Evolutionary conservation across 2,329 filamentous ascomycete species (phyloP).

Genomic region (Stachybotrys chartarum): DNA sequence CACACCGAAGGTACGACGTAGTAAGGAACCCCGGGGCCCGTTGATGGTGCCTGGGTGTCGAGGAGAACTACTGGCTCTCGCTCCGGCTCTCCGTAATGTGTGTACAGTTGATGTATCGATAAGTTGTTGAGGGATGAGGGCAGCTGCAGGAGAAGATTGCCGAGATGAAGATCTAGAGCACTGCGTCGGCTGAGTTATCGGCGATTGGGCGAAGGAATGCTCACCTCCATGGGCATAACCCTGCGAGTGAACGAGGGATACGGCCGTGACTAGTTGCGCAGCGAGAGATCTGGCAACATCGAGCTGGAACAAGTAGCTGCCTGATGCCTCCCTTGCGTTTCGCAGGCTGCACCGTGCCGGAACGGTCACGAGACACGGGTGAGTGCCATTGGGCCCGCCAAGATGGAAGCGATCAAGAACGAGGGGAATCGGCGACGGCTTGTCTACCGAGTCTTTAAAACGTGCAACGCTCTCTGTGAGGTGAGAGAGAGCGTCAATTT

Average conservation of each 20-base stretch:
- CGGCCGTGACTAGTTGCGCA: slow-evolving; percentile 19
- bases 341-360: slow-evolving; percentile 17
- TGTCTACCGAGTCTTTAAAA: neutral
- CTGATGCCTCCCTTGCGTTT: slow-evolving; percentile 9
- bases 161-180: slow-evolving; percentile 20
- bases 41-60: slow-evolving; percentile 10
- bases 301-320: slow-evolving; percentile 13
- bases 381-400: slow-evolving; percentile 18
- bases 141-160: slow-evolving; percentile 24
- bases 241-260: slow-evolving; percentile 18
- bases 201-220: neutral
- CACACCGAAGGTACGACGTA: slow-evolving; percentile 22
- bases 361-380: slow-evolving; percentile 17
- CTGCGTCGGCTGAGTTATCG: neutral
- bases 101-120: slow-evolving; percentile 17
- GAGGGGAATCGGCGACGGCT: slow-evolving; percentile 6
- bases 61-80: slow-evolving; percentile 11
- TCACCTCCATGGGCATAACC: slow-evolving; percentile 24
- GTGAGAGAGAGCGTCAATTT: slow-evolving; percentile 16
- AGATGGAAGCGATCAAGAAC: slow-evolving; percentile 17
- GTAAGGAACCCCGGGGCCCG: slow-evolving; percentile 17
- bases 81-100: slow-evolving; percentile 12
- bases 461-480: neutral
- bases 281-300: slow-evolving; percentile 18
- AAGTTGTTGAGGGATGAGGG: slow-evolving; percentile 12